These are phyloP conservation scores for Kalanchoe fedtschenkoi DNA, from an alignment of 164 flowering plant genomes.

Conservation along the genomic window DNA sequence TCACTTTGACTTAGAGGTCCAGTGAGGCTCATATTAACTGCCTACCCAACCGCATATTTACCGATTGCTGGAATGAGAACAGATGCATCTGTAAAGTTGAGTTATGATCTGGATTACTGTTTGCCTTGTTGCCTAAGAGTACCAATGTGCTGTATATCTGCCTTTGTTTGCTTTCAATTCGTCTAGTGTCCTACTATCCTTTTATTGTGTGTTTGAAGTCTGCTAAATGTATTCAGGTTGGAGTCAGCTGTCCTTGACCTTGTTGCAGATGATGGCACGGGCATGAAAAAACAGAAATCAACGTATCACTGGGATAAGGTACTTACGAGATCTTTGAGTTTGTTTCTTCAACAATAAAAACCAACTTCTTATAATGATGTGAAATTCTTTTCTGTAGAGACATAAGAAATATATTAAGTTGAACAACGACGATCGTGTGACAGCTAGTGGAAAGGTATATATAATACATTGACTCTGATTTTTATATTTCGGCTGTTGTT, in stretches of 20 bases:
- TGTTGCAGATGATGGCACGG: conserved; percentile 73
- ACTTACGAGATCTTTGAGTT: conserved; percentile 5
- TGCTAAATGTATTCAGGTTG: conserved; percentile 32
- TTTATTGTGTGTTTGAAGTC: background rate
- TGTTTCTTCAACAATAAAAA: background rate
- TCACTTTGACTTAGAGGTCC: too few relatives aligned
- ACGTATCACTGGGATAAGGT: conserved; percentile 96
- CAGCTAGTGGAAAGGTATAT: conserved; percentile 86
- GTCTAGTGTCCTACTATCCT: background rate
- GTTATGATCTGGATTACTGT: background rate
- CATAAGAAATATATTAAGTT: conserved; percentile 78
- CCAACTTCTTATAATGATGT: conserved; percentile 3
- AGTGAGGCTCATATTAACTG: too few relatives aligned
- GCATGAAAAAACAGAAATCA: conserved; percentile 70
- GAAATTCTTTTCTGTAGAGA: conserved; percentile 43
- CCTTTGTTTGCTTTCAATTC: background rate
- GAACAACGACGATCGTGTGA: conserved; percentile 86
- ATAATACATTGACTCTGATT: background rate
- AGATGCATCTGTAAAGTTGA: background rate
- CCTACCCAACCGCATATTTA: too few relatives aligned
- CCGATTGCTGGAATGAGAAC: too few relatives aligned
- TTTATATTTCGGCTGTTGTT: background rate
- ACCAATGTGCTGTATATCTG: background rate
- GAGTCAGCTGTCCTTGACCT: conserved; percentile 88
- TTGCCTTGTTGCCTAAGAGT: background rate